Percentiles rank a stretch among this genome's conserved stretches.
Conservation (phyloP, 106 monocot genomes). For the Iris macrosiphon region DNA sequence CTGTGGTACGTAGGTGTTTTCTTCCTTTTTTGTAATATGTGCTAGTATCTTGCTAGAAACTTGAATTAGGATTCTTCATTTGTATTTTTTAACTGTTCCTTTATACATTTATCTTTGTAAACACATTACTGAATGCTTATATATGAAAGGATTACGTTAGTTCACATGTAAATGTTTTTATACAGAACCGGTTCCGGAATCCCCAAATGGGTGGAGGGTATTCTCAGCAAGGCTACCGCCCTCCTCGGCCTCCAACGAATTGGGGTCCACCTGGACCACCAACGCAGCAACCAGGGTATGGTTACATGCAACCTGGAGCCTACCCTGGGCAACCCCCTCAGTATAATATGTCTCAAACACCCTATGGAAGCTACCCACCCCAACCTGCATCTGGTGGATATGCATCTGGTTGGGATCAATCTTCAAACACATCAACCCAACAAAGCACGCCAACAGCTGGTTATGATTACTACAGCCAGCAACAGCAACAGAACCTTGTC, state of each 20-base stretch:
- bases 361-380: constrained; percentile 50
- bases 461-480: constrained; percentile 71
- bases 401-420: constrained; percentile 60
- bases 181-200: constrained; percentile 49
- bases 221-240: constrained; percentile 29
- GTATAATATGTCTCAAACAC: constrained; percentile 46
- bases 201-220: constrained; percentile 22
- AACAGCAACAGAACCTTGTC: constrained; percentile 42
- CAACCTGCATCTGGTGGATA: constrained; percentile 30
- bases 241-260: constrained; percentile 50
- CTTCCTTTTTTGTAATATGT: neutral
- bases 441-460: constrained; percentile 22
- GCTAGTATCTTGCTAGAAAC: neutral
- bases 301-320: constrained; percentile 72
- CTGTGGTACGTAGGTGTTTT: constrained; percentile 7
- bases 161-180: neutral
- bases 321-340: constrained; percentile 64
- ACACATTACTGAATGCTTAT: no score
- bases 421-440: constrained; percentile 35
- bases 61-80: neutral
- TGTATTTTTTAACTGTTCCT: no score
- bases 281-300: constrained; percentile 60
- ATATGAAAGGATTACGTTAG: neutral
- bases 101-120: no score
- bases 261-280: constrained; percentile 58